A percentile compares a stretch with the other conserved stretches of the same genome.
Conservation (phyloP, 2,329 filamentous ascomycete genomes). For the Epicoccum nigrum region DNA sequence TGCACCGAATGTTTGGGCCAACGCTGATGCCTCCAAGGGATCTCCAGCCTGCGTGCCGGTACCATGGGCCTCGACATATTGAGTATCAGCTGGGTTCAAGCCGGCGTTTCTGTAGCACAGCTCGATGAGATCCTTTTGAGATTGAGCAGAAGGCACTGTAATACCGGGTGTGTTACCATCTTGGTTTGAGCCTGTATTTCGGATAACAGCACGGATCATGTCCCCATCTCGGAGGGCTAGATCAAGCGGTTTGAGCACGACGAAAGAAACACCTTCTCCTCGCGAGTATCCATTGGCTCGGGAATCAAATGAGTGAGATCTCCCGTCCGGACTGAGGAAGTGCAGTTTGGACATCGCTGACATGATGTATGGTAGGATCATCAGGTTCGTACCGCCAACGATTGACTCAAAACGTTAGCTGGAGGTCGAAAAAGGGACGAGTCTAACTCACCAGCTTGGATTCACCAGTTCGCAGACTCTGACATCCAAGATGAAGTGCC, state of each 20-base stretch:
- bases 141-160: conserved; percentile 51
- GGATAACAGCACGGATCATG: conserved; percentile 40
- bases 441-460: no score
- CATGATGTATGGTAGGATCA: no score
- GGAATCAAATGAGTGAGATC: conserved; percentile 52
- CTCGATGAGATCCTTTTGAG: conserved; percentile 35
- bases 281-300: conserved; percentile 68
- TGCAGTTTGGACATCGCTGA: neutral
- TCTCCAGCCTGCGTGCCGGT: conserved; percentile 64
- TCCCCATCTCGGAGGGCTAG: conserved; percentile 52
- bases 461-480: no score
- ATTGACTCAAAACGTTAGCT: no score
- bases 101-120: conserved; percentile 46
- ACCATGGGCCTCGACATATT: conserved; percentile 54
- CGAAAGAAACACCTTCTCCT: conserved; percentile 61
- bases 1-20: conserved; percentile 28
- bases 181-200: conserved; percentile 35
- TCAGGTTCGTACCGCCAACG: no score
- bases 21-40: conserved; percentile 33
- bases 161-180: conserved; percentile 34
- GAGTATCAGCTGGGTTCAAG: conserved; percentile 35
- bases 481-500: no score
- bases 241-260: conserved; percentile 47
- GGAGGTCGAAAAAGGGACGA: no score
- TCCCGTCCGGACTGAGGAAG: conserved; percentile 53